Base-by-base conservation (phyloP, 495 filamentous ascomycete genomes). In the Cetradonia linearis region DNA sequence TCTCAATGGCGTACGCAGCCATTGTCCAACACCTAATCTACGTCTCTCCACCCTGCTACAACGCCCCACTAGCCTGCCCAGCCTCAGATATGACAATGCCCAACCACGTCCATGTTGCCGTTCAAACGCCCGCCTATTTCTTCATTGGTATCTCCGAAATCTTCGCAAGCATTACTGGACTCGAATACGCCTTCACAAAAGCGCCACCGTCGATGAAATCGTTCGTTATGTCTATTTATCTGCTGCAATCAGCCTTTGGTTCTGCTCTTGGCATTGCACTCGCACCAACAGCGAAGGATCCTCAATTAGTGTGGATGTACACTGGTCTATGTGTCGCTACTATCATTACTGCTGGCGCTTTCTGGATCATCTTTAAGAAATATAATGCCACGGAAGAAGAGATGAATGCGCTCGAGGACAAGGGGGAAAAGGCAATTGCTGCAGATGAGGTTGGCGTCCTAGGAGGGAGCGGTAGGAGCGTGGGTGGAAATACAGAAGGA, bases 101-200 rank as follows among this genome's bases (percentile, higher is more conserved):
- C 31, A 40, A 65, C 57, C 63, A 76, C n/a, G 76, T 86, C 63
- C 80, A 77, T 37, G 82, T 86, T 36, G 85, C 81, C 76, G 75
- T 82, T 0, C 86, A 90, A 67, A 77, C 80, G 11, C 72, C 78
- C 8, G 72, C 80, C 5, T 89, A 90, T 69, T 67, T 87, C 28
- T 72, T 89, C 14, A 81, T 86, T 57, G 86, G 78, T 61, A 72
- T 88, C n/a, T 83, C 82, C n/a, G 86, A 88, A 71, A 86, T 88
- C 62, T 78, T 88, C 62, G 83, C 84, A 0, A 83, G 77, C 53
- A 78, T 87, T 64, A 85, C 83, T 16, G 76, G 72, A 1, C 74
- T 86, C 7, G 83, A 86, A 68, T 89, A 91, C 61, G 88, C 87
- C 6, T 90, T 83, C 69, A 86, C 83, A 65, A 89, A 91, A 72